A percentile compares a stretch with the other conserved stretches of the same genome.
phyloP scores from a whole-genome alignment of 495 filamentous ascomycete genomes.

The Neurospora sp. region DNA sequence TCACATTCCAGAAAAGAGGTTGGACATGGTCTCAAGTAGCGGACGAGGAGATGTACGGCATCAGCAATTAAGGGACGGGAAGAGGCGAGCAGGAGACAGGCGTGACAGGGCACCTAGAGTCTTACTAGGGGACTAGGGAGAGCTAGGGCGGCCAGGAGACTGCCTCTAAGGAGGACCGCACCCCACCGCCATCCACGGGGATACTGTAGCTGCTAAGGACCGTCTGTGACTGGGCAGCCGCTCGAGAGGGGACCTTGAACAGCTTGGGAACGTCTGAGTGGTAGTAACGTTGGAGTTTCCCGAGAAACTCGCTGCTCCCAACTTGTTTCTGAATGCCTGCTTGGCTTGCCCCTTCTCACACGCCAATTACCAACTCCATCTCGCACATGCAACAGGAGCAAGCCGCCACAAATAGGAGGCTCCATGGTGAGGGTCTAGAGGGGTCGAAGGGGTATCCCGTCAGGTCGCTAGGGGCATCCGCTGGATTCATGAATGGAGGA shows the following conservation, averaged over 20 bases:
- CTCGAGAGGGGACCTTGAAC: background rate
- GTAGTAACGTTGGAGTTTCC: background rate
- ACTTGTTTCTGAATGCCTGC: background rate
- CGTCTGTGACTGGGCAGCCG: background rate
- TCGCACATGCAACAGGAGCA: background rate
- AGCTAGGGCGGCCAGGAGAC: background rate
- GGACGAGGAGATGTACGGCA: background rate
- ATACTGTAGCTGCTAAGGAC: background rate
- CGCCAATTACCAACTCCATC: background rate
- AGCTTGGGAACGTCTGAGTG: background rate
- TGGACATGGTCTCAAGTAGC: slow-evolving; percentile 47
- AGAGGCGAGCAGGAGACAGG: slow-evolving; percentile 1
- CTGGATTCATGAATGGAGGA: background rate
- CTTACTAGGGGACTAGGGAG: background rate
- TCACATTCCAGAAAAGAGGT: slow-evolving; percentile 73
- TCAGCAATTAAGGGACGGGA: background rate
- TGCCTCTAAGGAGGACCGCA: background rate
- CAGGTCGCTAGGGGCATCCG: background rate
- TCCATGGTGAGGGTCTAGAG: background rate
- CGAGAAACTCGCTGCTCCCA: background rate
- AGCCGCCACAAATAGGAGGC: background rate
- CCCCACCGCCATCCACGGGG: background rate
- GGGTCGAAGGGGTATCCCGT: background rate
- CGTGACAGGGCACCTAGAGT: background rate
- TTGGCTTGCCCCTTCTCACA: background rate